Base-by-base conservation (phyloP, 2,329 filamentous ascomycete species). In the Conoideocrella luteorostrata region DNA sequence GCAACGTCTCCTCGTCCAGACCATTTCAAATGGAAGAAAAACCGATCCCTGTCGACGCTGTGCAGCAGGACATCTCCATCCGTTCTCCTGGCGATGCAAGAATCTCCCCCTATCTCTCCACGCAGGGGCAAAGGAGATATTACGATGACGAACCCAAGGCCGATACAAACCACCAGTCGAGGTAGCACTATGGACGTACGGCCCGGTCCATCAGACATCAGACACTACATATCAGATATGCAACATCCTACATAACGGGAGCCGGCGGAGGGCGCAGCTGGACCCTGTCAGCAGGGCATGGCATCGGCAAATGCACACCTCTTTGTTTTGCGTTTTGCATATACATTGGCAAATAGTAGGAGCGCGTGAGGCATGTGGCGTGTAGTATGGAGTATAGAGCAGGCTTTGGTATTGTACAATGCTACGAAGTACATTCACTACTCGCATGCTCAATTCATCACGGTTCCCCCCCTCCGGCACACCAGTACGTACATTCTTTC, bases 271-370 rank as follows among this genome's bases (percentile, higher is more conserved):
- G 24, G 26, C 38, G 38, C 32, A n/a, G 32, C 32, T 33, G 33
- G 20, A 13, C 29, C 43, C 43, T 41, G 39, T 28, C 15, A 24
- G 24, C 43, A 33, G 20, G n/a, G n/a, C n/a, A n/a, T n/a, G n/a
- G 7, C 29, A n/a, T 28, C 24, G 7, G 18, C 20, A n/a, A 15
- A 24, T 33, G 39, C 7, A 41, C 32, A 38, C 21, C 28, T 22
- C 37, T 34, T 24, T 33, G 32, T 35, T n/a, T n/a, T n/a, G n/a
- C n/a, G n/a, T n/a, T n/a, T n/a, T n/a, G n/a, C n/a, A n/a, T n/a
- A n/a, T n/a, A n/a, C n/a, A n/a, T n/a, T n/a, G n/a, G n/a, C n/a
- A n/a, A n/a, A n/a, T n/a, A n/a, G n/a, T n/a, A n/a, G n/a, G n/a
- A n/a, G n/a, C n/a, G n/a, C n/a, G n/a, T n/a, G n/a, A n/a, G n/a